Conservation (phyloP, 1,284 basidiomycete genomes). For the Cryptococcus maquisensis region DNA sequence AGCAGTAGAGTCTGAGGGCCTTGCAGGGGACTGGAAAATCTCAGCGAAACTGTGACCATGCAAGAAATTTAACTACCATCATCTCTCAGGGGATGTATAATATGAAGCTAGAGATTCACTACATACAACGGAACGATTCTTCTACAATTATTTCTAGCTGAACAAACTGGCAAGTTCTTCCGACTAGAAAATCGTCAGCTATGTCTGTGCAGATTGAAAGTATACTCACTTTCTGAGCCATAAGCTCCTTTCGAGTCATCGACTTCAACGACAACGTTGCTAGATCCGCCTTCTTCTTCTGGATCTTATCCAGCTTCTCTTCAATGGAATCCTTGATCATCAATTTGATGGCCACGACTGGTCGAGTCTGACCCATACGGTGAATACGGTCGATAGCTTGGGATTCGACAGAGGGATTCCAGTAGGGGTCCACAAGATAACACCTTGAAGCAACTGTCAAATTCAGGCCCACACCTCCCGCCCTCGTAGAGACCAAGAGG, state of each 20-base stretch:
- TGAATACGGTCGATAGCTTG: slow-evolving; percentile 94
- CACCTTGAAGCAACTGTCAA: slow-evolving; percentile 87
- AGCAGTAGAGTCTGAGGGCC: slow-evolving; percentile 55
- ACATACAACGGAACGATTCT: not conserved
- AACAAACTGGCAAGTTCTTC: slow-evolving; percentile 37
- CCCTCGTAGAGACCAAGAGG: slow-evolving; percentile 88
- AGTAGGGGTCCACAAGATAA: slow-evolving; percentile 93
- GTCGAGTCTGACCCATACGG: slow-evolving; percentile 84
- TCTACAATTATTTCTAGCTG: slow-evolving; percentile 15
- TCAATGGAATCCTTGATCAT: slow-evolving; percentile 95
- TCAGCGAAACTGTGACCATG: slow-evolving; percentile 17
- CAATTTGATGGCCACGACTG: slow-evolving; percentile 84
- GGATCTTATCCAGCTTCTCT: slow-evolving; percentile 78
- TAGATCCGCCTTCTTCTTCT: slow-evolving; percentile 88
- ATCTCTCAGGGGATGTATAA: not conserved
- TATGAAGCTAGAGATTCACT: not conserved
- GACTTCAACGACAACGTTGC: slow-evolving; percentile 81
- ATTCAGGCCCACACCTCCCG: slow-evolving; percentile 94
- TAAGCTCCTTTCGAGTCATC: slow-evolving; percentile 74
- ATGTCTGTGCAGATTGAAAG: not conserved
- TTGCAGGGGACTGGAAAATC: slow-evolving; percentile 29
- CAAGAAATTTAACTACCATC: not conserved
- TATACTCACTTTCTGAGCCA: slow-evolving; percentile 64
- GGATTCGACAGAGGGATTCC: slow-evolving; percentile 96
- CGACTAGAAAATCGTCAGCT: slow-evolving; percentile 52